Base-by-base conservation (phyloP, 305 asterid genomes). In the Fraxinus albicans region DNA sequence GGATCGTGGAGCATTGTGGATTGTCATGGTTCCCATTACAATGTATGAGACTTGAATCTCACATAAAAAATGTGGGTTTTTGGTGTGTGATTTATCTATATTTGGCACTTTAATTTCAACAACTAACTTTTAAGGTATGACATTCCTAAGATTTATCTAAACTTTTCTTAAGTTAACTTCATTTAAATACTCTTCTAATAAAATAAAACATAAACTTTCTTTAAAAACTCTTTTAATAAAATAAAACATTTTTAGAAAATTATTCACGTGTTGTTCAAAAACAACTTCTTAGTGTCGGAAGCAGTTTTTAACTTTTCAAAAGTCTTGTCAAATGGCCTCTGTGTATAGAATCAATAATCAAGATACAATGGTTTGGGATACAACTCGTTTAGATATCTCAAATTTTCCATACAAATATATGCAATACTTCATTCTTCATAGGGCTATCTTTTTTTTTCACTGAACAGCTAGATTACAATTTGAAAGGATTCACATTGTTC, bases 381-480 rank as follows among this genome's bases (percentile, higher is more conserved):
- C 25, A 0, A 6, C 7, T n/a, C 65, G 13, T 44, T 44, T 12
- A 44, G 4, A 44, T 12, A 44, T 44, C 55, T 44, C 17, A 12
- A 44, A 2, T 2, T 42, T 10, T 12, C 15, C 6, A 47, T 47
- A 15, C 58, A 13, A 47, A 47, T 53, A 53, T 53, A 17, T 53
- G 12, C 19, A 29, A 6, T 73, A 79, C 88, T 89, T 86, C 82
- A 76, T 12, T 29, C 3, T 69, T 69, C 1, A 36, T 27, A 29
- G 19, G 38, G 3, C 38, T 69, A 5, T 29, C n/a, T 8, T 12
- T 29, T 69, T 69, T 8, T 27, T 29, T 89, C 93, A 25, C 88
- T 91, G 23, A 94, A 92, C 80, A 92, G 90, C 31, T 91, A 86
- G 81, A 94, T 81, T 9, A 91, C 94, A 76, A 85, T 85, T 81